Base-by-base conservation (phyloP, 768 basidiomycete species). In the Mrakia frigida region DNA sequence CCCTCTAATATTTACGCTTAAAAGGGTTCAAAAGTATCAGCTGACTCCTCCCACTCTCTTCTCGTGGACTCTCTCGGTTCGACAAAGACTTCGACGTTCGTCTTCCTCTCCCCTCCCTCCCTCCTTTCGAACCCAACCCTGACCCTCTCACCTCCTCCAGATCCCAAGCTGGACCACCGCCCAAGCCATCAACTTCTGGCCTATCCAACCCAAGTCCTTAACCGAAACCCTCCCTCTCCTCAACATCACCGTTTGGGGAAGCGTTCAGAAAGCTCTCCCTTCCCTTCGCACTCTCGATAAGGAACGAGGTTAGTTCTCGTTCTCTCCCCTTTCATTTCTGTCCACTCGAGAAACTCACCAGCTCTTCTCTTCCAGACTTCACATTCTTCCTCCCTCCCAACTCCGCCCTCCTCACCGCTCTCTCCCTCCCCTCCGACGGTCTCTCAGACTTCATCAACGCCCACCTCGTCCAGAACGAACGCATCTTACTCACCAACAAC, bases 321-420 rank as follows among this genome's bases (percentile, higher is more conserved):
- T n/a, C 21, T 21, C 28, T 31, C 71, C 56, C 25, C 23, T 10
- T 23, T 21, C 33, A 2, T 23, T 25, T 35, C 56, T 53, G 16
- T 31, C 21, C 50, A 6, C 70, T 11, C 56, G 14, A 6, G 6
- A 2, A 37, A n/a, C 53, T 73, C 13, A 39, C 25, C 33, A 2
- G 10, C 43, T 52, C 52, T 50, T n/a, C 1, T 6, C 70, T 18
- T 14, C 56, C 52, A 73, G 71, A 73, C 71, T 73, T 73, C 56
- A 73, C 71, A 35, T 53, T 73, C 71, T 73, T 73, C 71, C 71
- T 73, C 31, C 71, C 71, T 35, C 71, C 71, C 23, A 7, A 31
- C 25, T 31, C 56, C 14, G 9, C 52, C 7, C 52, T 71, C 70
- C 11, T 28, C 23, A 23, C 70, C 50, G 28, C 71, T 9, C 7